Base-by-base conservation (phyloP, 179 eudicot species). In the Carnegiea gigantea region DNA sequence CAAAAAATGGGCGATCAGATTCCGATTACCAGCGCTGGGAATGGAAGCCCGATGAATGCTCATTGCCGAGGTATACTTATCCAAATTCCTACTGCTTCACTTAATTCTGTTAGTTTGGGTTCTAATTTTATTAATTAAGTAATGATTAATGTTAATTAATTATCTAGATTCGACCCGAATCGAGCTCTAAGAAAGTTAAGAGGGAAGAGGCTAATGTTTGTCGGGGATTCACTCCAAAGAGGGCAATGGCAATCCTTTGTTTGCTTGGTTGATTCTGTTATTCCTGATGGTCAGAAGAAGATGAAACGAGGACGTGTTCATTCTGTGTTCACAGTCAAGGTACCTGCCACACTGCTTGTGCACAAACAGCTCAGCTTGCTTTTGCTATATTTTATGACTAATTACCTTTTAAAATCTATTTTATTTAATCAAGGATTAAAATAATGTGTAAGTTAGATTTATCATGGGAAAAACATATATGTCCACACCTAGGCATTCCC, bases 241-340 rank as follows among this genome's bases (percentile, higher is more conserved):
- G 92, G 91, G 21, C 99, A 96, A 79, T 96, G 98, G 99, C 91
- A 92, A 78, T 96, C 99, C 21, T 94, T 96, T 83, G 96, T 96
- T 73, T 96, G 99, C 83, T 54, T 94, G 14, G 93, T 96, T 54
- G 89, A 94, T 17, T 90, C 88, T 20, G 82, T 90, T 4, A 84
- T 96, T 44, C 97, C 96, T 9, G 75, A 86, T 26, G 88, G 65
- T 9, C 88, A 89, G 62, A 92, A 94, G 79, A 88, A 92, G 17
- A 89, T 96, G 98, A 84, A 86, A 77, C 87, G 89, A 51, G 97
- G 96, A 30, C 87, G 87, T 24, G 81, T 84, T 48, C 97, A 89
- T 86, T 84, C 91, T 6, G 87, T 93, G 73, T 94, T 94, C 87
- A 87, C 46, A 57, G 87, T 88, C 7, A 94, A 90, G 98, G 98